These are phyloP conservation scores for Trametopsis cervina DNA, from an alignment of 768 basidiomycete genomes.

Conservation along the genomic window DNA sequence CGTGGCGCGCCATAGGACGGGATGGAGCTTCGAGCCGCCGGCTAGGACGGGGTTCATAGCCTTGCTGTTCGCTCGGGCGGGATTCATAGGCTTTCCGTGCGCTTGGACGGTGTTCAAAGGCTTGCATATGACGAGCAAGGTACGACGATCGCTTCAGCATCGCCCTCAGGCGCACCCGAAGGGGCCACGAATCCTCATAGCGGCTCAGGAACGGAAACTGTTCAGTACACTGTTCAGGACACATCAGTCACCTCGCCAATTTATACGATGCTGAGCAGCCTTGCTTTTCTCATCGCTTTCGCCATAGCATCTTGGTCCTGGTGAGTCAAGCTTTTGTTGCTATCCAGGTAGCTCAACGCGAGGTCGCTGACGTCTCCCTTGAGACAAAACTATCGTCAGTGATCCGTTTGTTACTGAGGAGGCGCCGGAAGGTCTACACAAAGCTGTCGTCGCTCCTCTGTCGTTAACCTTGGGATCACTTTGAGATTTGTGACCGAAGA, in stretches of 20 bases:
- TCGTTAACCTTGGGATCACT: too few species aligned
- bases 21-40: too few species aligned
- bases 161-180: not conserved
- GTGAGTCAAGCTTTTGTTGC: not conserved
- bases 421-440: too few species aligned
- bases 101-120: not conserved
- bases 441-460: too few species aligned
- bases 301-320: not conserved
- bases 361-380: not conserved
- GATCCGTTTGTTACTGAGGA: too few species aligned
- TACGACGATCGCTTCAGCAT: not conserved
- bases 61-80: too few species aligned
- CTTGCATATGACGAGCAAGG: not conserved
- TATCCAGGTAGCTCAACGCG: not conserved
- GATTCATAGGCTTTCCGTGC: too few species aligned
- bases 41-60: too few species aligned
- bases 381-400: not conserved
- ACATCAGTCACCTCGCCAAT: not conserved
- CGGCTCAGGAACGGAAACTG: not conserved
- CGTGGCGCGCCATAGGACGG: too few species aligned
- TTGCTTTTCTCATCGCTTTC: not conserved
- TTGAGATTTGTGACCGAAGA: too few species aligned
- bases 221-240: not conserved
- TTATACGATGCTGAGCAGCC: not conserved
- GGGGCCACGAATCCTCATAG: constrained; percentile 6